Conservation (phyloP, 345 rosid species). For the Cardamine occulta region DNA sequence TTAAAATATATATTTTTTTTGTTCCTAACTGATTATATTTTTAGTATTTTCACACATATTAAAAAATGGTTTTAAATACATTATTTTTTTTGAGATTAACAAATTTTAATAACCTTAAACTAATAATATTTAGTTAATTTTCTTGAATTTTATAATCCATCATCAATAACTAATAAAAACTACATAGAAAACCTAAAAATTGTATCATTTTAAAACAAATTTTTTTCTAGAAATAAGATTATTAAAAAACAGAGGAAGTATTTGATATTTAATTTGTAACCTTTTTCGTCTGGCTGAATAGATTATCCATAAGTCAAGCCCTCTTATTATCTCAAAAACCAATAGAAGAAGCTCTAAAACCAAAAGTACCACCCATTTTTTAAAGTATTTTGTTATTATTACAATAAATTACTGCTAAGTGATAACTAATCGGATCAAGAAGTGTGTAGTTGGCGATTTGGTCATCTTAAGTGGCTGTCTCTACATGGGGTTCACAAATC, state of each 20-base stretch:
- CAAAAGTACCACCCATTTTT: not conserved
- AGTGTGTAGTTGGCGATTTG: slow-evolving; percentile 30
- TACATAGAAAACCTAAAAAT: too few species aligned
- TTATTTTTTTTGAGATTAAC: too few species aligned
- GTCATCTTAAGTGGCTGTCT: slow-evolving; percentile 34
- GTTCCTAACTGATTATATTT: too few species aligned
- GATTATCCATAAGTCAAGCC: slow-evolving; percentile 13
- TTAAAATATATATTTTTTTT: not conserved
- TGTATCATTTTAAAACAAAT: too few species aligned
- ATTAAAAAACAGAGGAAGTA: too few species aligned
- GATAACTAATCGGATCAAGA: slow-evolving; percentile 15
- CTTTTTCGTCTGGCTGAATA: not conserved
- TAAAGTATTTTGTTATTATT: not conserved
- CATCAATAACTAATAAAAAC: too few species aligned
- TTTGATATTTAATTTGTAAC: not conserved
- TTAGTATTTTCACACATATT: too few species aligned
- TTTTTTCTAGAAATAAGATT: too few species aligned
- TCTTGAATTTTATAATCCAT: too few species aligned
- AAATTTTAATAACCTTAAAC: too few species aligned
- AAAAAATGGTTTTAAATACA: too few species aligned
- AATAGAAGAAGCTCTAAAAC: not conserved
- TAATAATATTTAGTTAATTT: too few species aligned
- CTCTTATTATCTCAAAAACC: slow-evolving; percentile 11
- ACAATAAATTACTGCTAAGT: slow-evolving; percentile 12
- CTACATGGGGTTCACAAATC: slow-evolving; percentile 36